Base-by-base conservation (phyloP, 2,329 filamentous ascomycete species). In the Davidsoniella virescens region DNA sequence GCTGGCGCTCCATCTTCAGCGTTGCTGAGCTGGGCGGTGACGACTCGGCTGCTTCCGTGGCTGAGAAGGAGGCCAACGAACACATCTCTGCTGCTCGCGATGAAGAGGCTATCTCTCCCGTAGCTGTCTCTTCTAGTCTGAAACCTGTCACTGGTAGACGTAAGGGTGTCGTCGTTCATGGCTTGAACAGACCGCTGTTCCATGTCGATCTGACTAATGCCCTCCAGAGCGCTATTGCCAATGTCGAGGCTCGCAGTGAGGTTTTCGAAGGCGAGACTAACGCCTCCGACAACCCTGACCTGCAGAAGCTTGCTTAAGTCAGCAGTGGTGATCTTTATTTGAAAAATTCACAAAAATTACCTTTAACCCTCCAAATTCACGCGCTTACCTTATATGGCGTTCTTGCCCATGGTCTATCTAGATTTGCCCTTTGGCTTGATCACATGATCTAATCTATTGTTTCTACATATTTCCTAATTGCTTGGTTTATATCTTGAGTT, bases 1-100 rank as follows among this genome's bases (percentile, higher is more conserved):
- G 84, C 53, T 96, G 88, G 90, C 88, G 86, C 62, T 85, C 87
- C n/a, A 87, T 96, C 56, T 96, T 94, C 70, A 87, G 79, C 60
- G 87, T 96, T 18, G 86, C 90, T 2, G 87, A 94, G 60, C 79
- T 93, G 55, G 79, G 86, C 54, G 82, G 87, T 17, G 68, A 70
- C 4, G 67, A 78, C 49, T 85, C 81, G 4, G 84, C 84, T 0
- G 82, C 82, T 1, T 77, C 77, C 0, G 70, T 70, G 6, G 84
- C 84, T 0, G 82, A 88, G 58, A 67, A 72, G 23, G 67, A 72
- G 23, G 72, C 74, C 49, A 82, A 82, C 60, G 72, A 77, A 59
- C 72, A 51, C 18, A 45, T 49, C 7, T 4, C 39, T 2, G 44
- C 48, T 7, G 44, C 48, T 4, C 39, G 48, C 16, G 52, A 51